Base-by-base conservation (phyloP, 129 eudicot species). In the Heracleum sosnowskyi region DNA sequence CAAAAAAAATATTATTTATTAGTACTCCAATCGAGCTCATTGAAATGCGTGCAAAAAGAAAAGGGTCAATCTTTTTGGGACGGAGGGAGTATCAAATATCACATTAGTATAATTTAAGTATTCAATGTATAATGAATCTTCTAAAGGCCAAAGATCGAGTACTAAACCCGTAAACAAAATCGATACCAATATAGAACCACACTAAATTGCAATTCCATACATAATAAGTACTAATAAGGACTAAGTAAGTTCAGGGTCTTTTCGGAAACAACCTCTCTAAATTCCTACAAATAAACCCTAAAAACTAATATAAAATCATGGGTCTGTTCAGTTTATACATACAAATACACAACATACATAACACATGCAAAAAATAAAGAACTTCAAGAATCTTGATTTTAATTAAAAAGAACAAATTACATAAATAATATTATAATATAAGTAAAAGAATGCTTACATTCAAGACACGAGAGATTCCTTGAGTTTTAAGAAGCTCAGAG, bases 401-500 rank as follows among this genome's bases (percentile, higher is more conserved):
- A n/a, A n/a, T n/a, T n/a, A n/a, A n/a, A n/a, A n/a, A n/a, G n/a
- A n/a, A n/a, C n/a, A n/a, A n/a, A n/a, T n/a, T n/a, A n/a, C n/a
- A n/a, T n/a, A n/a, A n/a, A n/a, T n/a, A n/a, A n/a, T n/a, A n/a
- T n/a, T n/a, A n/a, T n/a, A n/a, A 15, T 22, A 46, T 34, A 11
- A 12, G 49, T 75, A 34, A 7, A 29, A 24, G 28, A 74, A 29
- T 11, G 37, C 81, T 77, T 26, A 95, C 98, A 91, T 95, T 95
- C 76, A 91, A 96, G 79, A 95, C 76, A 1, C 92, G 90, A 69
- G 98, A 90, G 84, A 95, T 86, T 79, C 98, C 97, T 28, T 88
- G 90, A 29, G 98, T 84, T 84, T 91, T 91, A 82, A 95, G 96
- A 85, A 95, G 94, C 69, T 95, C 96, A 2, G 94, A 86, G 33